These are phyloP conservation scores for Aspergillus novofumigatus DNA, from an alignment of 2,329 filamentous ascomycete species.

Conservation along the genomic window DNA sequence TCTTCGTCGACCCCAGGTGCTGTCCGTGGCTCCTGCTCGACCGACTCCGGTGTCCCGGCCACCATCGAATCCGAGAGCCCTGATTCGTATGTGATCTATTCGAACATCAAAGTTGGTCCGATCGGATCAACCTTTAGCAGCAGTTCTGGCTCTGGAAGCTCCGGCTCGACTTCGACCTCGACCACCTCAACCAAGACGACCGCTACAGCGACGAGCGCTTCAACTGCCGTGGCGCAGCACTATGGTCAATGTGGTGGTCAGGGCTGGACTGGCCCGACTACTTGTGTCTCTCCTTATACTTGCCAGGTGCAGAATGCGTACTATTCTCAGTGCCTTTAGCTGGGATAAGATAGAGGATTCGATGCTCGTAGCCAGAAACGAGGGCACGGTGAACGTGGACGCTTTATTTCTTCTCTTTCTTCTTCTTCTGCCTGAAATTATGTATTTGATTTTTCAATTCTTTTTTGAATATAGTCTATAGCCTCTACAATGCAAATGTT, in stretches of 20 bases:
- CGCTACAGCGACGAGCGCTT: slow-evolving; percentile 4
- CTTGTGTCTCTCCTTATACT: slow-evolving; percentile 29
- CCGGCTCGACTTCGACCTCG: slow-evolving; percentile 4
- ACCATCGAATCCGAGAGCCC: slow-evolving; percentile 48
- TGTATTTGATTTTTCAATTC: too few relatives aligned
- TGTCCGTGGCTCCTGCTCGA: slow-evolving; percentile 53
- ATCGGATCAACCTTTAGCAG: slow-evolving; percentile 50
- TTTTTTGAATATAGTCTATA: too few relatives aligned
- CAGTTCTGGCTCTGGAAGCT: slow-evolving; percentile 3
- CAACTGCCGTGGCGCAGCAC: slow-evolving; percentile 15
- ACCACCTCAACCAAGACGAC: slow-evolving; percentile 10
- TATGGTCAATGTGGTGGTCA: slow-evolving; percentile 33
- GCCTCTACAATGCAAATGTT: too few relatives aligned
- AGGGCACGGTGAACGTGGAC: too few relatives aligned
- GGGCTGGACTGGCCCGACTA: slow-evolving; percentile 31
- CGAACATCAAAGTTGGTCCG: slow-evolving; percentile 57
- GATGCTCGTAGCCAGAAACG: too few relatives aligned
- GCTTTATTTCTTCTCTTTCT: too few relatives aligned
- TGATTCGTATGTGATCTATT: slow-evolving; percentile 52
- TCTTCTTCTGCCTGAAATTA: too few relatives aligned
- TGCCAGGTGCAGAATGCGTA: slow-evolving; percentile 31
- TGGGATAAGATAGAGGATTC: neutral
- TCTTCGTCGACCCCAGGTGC: slow-evolving; percentile 45
- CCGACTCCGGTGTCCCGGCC: slow-evolving; percentile 49
- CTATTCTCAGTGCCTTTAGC: slow-evolving; percentile 37